phyloP scores from a whole-genome alignment of 805 yeast genomes.

The Wickerhamiella kurtzmanii region DNA sequence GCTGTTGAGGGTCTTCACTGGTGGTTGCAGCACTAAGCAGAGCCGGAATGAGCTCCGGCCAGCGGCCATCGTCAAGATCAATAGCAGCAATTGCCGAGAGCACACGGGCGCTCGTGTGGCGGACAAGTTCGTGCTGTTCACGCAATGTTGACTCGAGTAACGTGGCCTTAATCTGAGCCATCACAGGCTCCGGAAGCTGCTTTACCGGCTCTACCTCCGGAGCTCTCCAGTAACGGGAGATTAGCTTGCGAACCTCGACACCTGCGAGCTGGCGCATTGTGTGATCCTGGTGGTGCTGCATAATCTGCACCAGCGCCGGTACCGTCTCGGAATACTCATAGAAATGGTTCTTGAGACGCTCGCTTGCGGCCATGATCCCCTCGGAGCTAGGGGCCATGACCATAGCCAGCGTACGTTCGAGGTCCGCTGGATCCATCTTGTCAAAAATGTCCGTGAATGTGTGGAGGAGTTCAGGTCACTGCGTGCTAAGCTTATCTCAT shows the following conservation, averaged over 20 bases:
- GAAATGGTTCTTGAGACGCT: conserved; percentile 56
- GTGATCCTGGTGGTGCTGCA: conserved; percentile 54
- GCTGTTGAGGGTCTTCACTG: conserved; percentile 39
- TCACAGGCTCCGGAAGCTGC: conserved; percentile 34
- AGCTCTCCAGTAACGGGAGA: conserved; percentile 51
- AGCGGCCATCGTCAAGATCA: conserved; percentile 54
- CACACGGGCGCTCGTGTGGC: conserved; percentile 84
- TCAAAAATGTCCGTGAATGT: too few relatives aligned
- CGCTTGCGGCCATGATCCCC: conserved; percentile 72
- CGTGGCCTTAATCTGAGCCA: conserved; percentile 51
- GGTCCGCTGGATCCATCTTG: conserved; percentile 33
- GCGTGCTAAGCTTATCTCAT: neutral
- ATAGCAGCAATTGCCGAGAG: conserved; percentile 71
- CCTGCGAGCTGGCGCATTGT: conserved; percentile 86
- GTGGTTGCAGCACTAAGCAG: conserved; percentile 51
- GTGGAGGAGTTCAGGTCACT: too few relatives aligned
- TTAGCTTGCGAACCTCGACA: conserved; percentile 84
- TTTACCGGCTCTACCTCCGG: conserved; percentile 18
- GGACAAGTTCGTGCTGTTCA: conserved; percentile 49
- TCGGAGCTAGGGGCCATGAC: conserved; percentile 71
- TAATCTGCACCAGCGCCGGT: conserved; percentile 70
- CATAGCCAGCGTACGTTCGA: conserved; percentile 68
- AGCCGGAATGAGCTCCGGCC: conserved; percentile 67
- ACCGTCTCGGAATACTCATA: conserved; percentile 58
- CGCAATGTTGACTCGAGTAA: conserved; percentile 55